A percentile compares a stretch with the other conserved stretches of the same genome.
These are phyloP conservation scores for Amaranthus tricolor DNA, from an alignment of 179 eudicot species.

Conservation along the genomic window DNA sequence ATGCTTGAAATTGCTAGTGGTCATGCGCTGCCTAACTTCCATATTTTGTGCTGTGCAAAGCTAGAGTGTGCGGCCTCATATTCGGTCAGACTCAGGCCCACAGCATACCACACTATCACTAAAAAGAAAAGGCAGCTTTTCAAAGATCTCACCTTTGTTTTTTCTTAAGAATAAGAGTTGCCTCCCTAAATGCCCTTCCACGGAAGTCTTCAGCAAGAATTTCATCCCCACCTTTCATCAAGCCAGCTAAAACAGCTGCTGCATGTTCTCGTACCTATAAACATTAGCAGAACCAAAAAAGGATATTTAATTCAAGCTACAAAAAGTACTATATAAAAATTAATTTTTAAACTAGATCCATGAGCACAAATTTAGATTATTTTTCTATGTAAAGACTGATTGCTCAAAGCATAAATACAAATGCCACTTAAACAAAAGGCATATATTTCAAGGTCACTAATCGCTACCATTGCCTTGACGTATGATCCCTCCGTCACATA, in stretches of 20 bases:
- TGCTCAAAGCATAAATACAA: neutral
- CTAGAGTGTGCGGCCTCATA: no score
- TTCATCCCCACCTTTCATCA: conserved; percentile 91
- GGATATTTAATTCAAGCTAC: neutral
- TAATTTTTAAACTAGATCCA: neutral
- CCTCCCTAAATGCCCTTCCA: conserved; percentile 69
- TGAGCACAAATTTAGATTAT: neutral
- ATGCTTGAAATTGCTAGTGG: no score
- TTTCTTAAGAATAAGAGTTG: conserved; percentile 54
- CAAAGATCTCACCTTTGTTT: conserved; percentile 59
- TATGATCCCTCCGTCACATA: no score
- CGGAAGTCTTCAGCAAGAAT: conserved; percentile 69
- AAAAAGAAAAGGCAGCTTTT: neutral
- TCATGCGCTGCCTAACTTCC: no score
- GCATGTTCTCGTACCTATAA: conserved; percentile 98
- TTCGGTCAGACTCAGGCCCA: no score
- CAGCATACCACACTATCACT: no score
- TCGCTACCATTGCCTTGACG: no score
- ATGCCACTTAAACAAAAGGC: neutral
- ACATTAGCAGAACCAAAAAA: conserved; percentile 21
- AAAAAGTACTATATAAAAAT: neutral
- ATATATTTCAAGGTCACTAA: neutral
- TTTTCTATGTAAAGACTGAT: neutral
- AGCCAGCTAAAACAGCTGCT: conserved; percentile 94
- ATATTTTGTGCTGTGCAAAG: no score